Evolutionary conservation across 495 filamentous ascomycete genomes (phyloP), one percentile per base, ranked within the genome.

Genomic region (Sporormia fimetaria): DNA sequence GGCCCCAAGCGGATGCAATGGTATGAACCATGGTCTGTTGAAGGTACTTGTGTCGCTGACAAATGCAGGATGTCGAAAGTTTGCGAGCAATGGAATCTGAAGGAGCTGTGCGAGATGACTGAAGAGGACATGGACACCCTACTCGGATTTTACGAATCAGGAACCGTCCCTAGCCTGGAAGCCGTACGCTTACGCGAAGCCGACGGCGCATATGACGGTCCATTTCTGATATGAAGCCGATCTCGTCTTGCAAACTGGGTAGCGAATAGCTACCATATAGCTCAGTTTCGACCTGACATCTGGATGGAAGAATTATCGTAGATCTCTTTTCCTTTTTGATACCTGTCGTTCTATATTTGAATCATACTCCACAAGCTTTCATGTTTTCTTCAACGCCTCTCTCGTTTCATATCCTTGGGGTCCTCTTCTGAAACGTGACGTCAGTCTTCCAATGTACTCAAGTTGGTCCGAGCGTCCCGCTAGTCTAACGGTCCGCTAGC

Each of bases 1-100:
- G 86, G 88, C 0, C 77, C 81, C 5, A 88, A 85, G 66, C 66
- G 90, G 42, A 98, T 98, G 90, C 72, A 78, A 51, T 98, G 90
- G 84, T 81, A 57, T 41, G 74, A 22, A 27, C 8, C 8, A 7
- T 7, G 6, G 11, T n/a, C 11, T 43, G 10, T 2, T 24, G 18
- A 38, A 8, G 29, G 36, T 15, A 4, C 7, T 11, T 6, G 12
- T 2, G 5, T 20, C 34, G 21, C 21, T 37, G 9, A 30, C 14
- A 17, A n/a, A 35, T 20, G 33, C 37, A 81, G 77, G 81, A 96
- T 96, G 80, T 83, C 80, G 1, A 76, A 70, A 33, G 80, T 96
- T 11, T 95, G 90, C 62, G 86, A 95, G 55, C 67, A 71, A 22
- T 98, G 90, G 70, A 78, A 65, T 33, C 68, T 90, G 52, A 81